Percentiles rank a stretch among this genome's conserved stretches.
These are phyloP conservation scores for Eucalyptus sp. DNA, from an alignment of 345 rosid genomes.

Conservation along the genomic window DNA sequence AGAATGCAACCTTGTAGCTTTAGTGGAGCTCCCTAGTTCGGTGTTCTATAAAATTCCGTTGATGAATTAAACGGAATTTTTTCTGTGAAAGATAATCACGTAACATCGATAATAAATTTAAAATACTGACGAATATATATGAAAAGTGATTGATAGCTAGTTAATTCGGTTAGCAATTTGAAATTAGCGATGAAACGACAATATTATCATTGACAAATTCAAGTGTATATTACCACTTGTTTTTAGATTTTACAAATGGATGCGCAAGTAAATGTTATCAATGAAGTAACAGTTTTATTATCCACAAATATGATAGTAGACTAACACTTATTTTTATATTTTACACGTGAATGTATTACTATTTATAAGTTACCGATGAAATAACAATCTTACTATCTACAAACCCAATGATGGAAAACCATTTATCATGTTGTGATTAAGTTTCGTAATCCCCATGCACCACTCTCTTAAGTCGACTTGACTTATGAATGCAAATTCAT, in stretches of 20 bases:
- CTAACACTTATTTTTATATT: background rate
- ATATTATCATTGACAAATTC: background rate
- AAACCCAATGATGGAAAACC: background rate
- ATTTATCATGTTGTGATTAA: accelerated
- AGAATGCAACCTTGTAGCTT: no score
- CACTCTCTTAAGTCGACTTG: background rate
- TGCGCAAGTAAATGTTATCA: background rate
- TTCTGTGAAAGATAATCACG: background rate
- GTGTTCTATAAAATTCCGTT: no score
- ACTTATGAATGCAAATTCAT: no score
- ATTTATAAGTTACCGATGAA: background rate
- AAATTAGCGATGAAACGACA: background rate
- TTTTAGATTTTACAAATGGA: background rate
- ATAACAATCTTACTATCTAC: background rate
- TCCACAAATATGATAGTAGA: background rate
- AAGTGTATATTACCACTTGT: background rate
- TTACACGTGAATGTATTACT: background rate
- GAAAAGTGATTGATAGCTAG: background rate
- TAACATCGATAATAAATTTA: background rate
- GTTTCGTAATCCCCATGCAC: background rate
- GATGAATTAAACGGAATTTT: background rate
- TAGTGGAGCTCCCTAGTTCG: no score
- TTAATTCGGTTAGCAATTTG: background rate
- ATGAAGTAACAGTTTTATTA: no score
- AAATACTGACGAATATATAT: background rate